Base-by-base conservation (phyloP, 23 red algal species). In the Gracilaria caudata region DNA sequence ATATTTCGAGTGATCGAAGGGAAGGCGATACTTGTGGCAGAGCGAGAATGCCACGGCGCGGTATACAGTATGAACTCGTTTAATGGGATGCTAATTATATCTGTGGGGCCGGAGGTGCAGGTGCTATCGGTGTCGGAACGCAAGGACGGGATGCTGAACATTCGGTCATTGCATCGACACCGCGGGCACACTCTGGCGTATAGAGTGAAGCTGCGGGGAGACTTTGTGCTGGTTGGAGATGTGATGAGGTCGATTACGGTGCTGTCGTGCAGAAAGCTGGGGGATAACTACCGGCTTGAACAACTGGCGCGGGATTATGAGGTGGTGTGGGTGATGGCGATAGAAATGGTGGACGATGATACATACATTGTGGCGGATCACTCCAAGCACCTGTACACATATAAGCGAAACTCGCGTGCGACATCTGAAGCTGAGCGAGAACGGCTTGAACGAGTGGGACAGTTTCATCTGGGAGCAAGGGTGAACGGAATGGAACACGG, bases 141-240 rank as follows among this genome's bases (percentile, higher is more conserved):
- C 7, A 79, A 94, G 23, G 84, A 90, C 47, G 96, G 92, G 23
- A 77, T 83, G 47, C 38, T 81, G 30, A 83, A 46, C 2, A 54
- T 94, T 33, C 77, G 73, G 29, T 45, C 45, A 64, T 78, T 86
- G 45, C 40, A 79, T 39, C 56, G 74, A 61, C 87, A 98, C 81
- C 80, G 77, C 12, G 95, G 95, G 13, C 78, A 94, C 51, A 79
- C 90, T 24, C 46, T 98, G 40, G 93, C 76, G 38, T 76, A 92
- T 29, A 47, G 73, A 28, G 36, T 98, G 19, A 81, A 81, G 78
- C 51, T 83, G 29, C 84, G 92, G 29, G 96, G 96, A 28, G 86
- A 98, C 70, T 94, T 94, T 51, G 71, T 98, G 16, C 65, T 98
- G 51, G 92, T 98, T 4, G 97, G 97, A 7, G 97, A 99, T 77